Base-by-base conservation (phyloP, 108 stramenopile genomes). In the Fragilaria radians region DNA sequence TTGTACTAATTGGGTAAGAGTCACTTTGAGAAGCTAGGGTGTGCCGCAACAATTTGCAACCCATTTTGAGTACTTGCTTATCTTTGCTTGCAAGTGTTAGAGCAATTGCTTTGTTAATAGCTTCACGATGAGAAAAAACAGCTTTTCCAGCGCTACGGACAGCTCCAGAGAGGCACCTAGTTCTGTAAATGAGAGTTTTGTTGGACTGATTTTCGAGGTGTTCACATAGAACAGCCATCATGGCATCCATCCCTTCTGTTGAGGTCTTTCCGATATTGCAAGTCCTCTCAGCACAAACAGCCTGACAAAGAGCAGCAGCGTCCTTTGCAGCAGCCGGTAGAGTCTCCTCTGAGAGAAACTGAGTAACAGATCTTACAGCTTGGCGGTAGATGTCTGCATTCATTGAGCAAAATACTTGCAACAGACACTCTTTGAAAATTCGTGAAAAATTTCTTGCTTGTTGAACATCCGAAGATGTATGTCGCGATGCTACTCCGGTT, bases 11-110 rank as follows among this genome's bases (percentile, higher is more conserved):
- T n/a, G 79, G 71, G 36, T 88, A 88, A 14, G 80, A 79, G 59
- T 90, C 89, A 49, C 79, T 81, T 26, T 87, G 83, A 46, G 90
- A 88, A 26, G 84, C 66, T 33, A 95, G 53, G 1, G 80, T 74
- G 63, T 91, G 89, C 18, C 93, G 74, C 26, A 95, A 68, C 18
- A 95, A 78, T 59, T 95, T 95, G 58, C 87, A 89, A 7, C 88
- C 93, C 7, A 81, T 86, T 61, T 95, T 95, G 69, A 80, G 78
- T 2, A 77, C 68, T 55, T 86, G 74, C 57, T 91, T 86, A 66
- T 91, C 83, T 26, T 74, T 54, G 54, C 82, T 82, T 23, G 70
- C 53, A 0, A 89, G 58, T 14, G 85, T 77, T 63, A 80, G 82
- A 5, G 70, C 62, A 19, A 95, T 69, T 18, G 85, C 73, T 19